Evolutionary conservation across 495 filamentous ascomycete species (phyloP).

Genomic region (Tuber magnatum): DNA sequence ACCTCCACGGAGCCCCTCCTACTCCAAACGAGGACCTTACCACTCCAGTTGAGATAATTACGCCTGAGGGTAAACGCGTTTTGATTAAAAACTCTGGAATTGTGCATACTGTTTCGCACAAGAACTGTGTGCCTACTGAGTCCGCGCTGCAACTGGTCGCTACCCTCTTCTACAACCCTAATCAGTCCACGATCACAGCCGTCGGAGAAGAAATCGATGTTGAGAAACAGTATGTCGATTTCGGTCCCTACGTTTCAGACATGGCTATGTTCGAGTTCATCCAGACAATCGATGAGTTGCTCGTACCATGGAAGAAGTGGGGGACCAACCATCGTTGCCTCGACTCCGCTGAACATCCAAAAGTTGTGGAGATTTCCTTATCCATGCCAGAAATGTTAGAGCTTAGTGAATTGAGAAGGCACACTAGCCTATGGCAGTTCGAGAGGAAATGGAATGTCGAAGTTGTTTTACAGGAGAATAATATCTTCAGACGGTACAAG

Average conservation of each 20-base stretch:
- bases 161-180: constrained; percentile 62
- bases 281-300: constrained; percentile 61
- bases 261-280: constrained; percentile 66
- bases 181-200: constrained; percentile 41
- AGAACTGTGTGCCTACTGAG: constrained; percentile 48
- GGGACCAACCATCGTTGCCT: constrained; percentile 66
- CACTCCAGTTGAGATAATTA: constrained; percentile 37
- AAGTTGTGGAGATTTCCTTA: constrained; percentile 63
- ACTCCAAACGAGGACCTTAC: constrained; percentile 10
- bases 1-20: constrained; percentile 14
- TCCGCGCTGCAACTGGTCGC: constrained; percentile 51
- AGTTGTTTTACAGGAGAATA: constrained; percentile 63
- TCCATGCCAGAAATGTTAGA: constrained; percentile 61
- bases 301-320: constrained; percentile 34
- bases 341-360: constrained; percentile 54
- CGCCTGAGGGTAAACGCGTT: constrained; percentile 44
- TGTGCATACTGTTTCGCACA: constrained; percentile 52
- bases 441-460: constrained; percentile 85
- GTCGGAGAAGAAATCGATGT: constrained; percentile 51
- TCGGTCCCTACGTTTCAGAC: constrained; percentile 65
- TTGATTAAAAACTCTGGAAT: constrained; percentile 53
- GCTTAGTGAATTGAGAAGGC: constrained; percentile 61
- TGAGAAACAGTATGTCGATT: constrained; percentile 44
- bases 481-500: constrained; percentile 65
- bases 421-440: constrained; percentile 73